Conservation (phyloP, 306 rosid species). For the Phaseolus lunatus region DNA sequence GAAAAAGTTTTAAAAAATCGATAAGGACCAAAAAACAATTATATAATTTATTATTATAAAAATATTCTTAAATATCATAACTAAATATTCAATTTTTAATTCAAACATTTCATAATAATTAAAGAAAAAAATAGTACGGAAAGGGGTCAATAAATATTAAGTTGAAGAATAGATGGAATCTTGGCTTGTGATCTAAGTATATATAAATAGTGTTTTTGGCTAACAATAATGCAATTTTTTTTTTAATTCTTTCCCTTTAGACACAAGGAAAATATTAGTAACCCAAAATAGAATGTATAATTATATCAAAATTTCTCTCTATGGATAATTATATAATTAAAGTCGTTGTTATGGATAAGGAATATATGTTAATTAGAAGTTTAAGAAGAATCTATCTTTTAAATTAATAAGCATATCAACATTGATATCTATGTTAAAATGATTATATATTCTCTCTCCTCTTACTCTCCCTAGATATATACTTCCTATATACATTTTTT, state of each 20-base stretch:
- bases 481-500: neutral
- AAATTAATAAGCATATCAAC: neutral
- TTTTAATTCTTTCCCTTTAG: neutral
- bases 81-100: too few relatives aligned
- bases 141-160: neutral
- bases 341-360: neutral
- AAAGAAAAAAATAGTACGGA: too few relatives aligned
- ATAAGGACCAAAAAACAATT: too few relatives aligned
- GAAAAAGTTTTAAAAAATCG: too few relatives aligned
- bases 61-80: too few relatives aligned
- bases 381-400: neutral
- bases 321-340: neutral
- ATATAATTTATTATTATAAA: too few relatives aligned
- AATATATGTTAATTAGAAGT: neutral
- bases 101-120: too few relatives aligned
- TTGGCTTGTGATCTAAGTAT: neutral
- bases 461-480: neutral
- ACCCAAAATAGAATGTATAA: neutral
- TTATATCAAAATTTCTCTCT: neutral
- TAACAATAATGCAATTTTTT: neutral
- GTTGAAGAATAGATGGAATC: neutral
- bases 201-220: neutral
- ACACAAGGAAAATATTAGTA: neutral
- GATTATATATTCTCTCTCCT: neutral
- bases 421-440: neutral